Percentiles rank a stretch among this genome's conserved stretches.
Evolutionary conservation across 805 yeast species (phyloP).

Genomic region (Danielia oregonensis): DNA sequence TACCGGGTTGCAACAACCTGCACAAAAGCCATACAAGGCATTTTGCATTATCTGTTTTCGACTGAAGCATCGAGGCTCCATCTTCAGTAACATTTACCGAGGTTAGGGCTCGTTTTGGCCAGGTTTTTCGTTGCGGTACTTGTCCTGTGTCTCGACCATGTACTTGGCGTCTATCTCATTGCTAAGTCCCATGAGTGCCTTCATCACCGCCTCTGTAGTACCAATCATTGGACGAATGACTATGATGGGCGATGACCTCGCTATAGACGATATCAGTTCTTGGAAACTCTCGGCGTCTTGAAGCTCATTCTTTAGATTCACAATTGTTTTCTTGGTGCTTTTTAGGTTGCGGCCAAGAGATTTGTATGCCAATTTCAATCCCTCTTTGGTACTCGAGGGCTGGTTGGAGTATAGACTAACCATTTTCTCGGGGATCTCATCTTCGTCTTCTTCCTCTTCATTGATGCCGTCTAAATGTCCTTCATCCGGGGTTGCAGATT

Average conservation of each 20-base stretch:
- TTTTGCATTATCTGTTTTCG: too few species aligned
- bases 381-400: constrained; percentile 68
- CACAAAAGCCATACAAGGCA: too few species aligned
- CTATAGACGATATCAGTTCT: constrained; percentile 63
- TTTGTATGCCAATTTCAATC: constrained; percentile 68
- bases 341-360: constrained; percentile 66
- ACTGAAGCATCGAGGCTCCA: too few species aligned
- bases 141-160: constrained; percentile 56
- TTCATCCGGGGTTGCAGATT: constrained; percentile 1
- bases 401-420: constrained; percentile 82
- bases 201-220: constrained; percentile 85
- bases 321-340: constrained; percentile 61
- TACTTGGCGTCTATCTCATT: constrained; percentile 73
- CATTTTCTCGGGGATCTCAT: constrained; percentile 33
- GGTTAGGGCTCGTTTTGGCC: background rate
- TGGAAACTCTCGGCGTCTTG: constrained; percentile 63
- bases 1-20: too few species aligned
- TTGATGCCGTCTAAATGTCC: background rate
- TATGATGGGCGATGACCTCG: constrained; percentile 76
- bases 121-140: constrained; percentile 42
- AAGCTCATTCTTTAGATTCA: constrained; percentile 57
- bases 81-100: too few species aligned
- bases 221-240: constrained; percentile 85
- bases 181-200: constrained; percentile 76
- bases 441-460: constrained; percentile 25